Conservation (phyloP, 2,329 filamentous ascomycete genomes). For the Trichoderma aggressivum region DNA sequence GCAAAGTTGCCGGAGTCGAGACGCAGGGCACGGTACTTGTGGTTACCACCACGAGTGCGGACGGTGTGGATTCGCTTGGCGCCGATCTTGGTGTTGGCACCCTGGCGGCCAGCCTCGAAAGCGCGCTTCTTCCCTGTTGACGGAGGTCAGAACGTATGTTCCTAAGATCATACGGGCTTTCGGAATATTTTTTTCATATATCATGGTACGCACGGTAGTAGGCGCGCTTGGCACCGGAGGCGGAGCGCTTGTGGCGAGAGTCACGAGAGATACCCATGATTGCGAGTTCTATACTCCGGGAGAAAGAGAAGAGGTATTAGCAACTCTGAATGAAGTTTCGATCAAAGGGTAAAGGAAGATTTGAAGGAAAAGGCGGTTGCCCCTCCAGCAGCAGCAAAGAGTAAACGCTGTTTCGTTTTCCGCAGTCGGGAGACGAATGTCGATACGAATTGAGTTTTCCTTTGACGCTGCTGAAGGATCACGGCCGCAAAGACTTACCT, state of each 20-base stretch:
- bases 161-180: constrained; percentile 61
- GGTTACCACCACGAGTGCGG: constrained; percentile 97
- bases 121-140: constrained; percentile 88
- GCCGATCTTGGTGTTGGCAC: constrained; percentile 99
- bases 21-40: constrained; percentile 98
- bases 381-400: constrained; percentile 21
- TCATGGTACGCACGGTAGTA: constrained; percentile 71
- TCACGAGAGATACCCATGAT: constrained; percentile 99
- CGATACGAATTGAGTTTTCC: background rate
- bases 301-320: background rate
- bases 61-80: constrained; percentile 94
- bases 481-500: constrained; percentile 39
- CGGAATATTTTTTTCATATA: constrained; percentile 38
- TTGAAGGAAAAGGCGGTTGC: background rate
- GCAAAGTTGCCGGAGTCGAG: constrained; percentile 99
- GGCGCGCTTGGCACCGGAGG: constrained; percentile 96
- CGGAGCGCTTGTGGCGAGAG: constrained; percentile 99
- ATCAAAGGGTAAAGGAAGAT: constrained; percentile 22
- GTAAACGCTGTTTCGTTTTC: background rate
- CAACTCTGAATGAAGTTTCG: constrained; percentile 21
- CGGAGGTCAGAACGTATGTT: constrained; percentile 71
- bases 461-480: background rate
- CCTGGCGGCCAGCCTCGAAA: constrained; percentile 99
- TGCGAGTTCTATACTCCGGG: constrained; percentile 58
- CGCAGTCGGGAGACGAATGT: background rate